phyloP scores from a whole-genome alignment of 306 rosid genomes.

The Gillenia trifoliata region DNA sequence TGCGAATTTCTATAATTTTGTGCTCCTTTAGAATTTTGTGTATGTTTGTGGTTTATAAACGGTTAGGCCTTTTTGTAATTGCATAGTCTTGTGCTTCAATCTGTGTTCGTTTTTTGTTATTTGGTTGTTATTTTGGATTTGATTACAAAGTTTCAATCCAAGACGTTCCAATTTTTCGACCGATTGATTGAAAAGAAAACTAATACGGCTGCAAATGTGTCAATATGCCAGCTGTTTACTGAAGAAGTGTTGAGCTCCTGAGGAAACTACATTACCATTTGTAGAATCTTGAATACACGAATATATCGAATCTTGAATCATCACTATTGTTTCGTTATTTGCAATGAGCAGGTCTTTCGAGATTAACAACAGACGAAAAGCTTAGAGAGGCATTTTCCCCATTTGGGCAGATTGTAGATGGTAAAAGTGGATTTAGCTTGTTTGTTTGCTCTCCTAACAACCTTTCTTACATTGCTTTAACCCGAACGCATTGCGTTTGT shows the following conservation, averaged over 20 bases:
- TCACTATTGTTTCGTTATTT: background rate
- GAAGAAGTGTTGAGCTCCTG: background rate
- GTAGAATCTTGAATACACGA: background rate
- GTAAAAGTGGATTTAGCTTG: slow-evolving; percentile 18
- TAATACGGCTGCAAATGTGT: background rate
- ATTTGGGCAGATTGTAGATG: slow-evolving; percentile 67
- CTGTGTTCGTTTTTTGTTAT: background rate
- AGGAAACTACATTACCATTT: background rate
- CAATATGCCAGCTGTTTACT: background rate
- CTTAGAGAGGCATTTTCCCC: slow-evolving; percentile 73
- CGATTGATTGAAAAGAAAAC: background rate
- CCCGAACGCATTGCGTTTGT: slow-evolving; percentile 17
- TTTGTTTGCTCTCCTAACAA: background rate
- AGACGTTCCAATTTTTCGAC: background rate
- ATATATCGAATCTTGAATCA: background rate
- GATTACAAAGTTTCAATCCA: background rate
- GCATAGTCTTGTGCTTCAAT: background rate
- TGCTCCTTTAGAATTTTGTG: background rate
- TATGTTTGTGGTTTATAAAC: background rate
- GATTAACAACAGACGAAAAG: slow-evolving; percentile 74
- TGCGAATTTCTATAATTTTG: background rate
- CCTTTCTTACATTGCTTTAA: background rate
- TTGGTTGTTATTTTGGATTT: background rate
- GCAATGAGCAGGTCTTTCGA: slow-evolving; percentile 67
- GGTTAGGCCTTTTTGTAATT: background rate